Evolutionary conservation across 441 rosid genomes (phyloP), one percentile per base, ranked within the genome.

Genomic region (Melastoma candidum): DNA sequence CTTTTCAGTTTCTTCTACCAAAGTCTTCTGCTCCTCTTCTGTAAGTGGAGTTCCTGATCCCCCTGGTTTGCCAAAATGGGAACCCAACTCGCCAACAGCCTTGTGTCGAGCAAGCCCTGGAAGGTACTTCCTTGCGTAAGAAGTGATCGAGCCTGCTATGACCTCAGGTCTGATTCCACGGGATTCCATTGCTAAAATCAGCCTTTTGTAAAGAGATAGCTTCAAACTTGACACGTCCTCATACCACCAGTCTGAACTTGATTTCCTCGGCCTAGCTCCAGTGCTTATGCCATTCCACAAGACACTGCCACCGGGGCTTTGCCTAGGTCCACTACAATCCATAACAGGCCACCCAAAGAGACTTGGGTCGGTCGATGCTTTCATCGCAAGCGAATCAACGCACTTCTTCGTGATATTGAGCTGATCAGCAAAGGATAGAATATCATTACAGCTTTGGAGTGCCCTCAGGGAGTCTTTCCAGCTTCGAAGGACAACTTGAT

Each of bases 401-500:
- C 56, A 52, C 45, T 45, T 24, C 43, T 52, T 52, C 10, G 56
- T 52, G 56, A 52, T 14, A 26, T 52, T 52, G 12, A 36, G 46
- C 13, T 32, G 26, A 0, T 52, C 56, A 14, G 27, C 46, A 14
- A 29, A 52, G 7, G 27, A 52, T 11, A 52, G 2, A 32, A 52
- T 43, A 32, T 52, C 56, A 52, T 39, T 44, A 52, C 56, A 52
- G 27, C 45, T 52, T 45, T 36, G 26, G 46, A 52, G 56, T 52
- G 56, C 46, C 56, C 43, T 52, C 1, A 52, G 10, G 56, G 56
- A 36, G n/a, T 52, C 56, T 52, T 52, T 36, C 46, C 56, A 52
- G 56, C 56, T 52, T 36, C 44, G 39, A 26, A 52, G 56, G 56
- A 52, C 46, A 32, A 52, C 56, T 17, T 52, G 56, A 45, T 52